Evolutionary conservation across 2,329 filamentous ascomycete species (phyloP), one percentile per base, ranked within the genome.

Genomic region (Xylariales sp.): DNA sequence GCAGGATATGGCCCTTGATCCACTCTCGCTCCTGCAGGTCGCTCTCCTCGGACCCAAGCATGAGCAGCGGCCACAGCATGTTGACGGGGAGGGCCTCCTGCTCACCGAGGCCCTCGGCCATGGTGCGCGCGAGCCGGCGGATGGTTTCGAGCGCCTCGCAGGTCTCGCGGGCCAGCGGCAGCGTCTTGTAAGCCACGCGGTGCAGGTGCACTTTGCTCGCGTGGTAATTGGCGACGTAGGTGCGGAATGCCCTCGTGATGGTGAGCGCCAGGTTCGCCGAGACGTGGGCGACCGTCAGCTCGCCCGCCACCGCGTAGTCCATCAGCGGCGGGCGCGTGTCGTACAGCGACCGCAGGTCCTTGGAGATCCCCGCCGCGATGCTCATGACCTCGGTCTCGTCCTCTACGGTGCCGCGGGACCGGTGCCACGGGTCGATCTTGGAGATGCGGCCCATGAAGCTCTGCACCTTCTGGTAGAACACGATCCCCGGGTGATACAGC

Each of bases 371-470:
- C 2, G 70, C 63, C 2, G 67, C 74, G 31, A 73, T 63, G 21
- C 66, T 66, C 72, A 78, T 77, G 2, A 77, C 72, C 40, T 78
- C 73, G 2, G 69, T 76, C 55, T 78, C 72, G 47, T 78, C 74
- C 34, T 75, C 66, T 8, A 78, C 74, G 0, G 72, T 78, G 5
- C 73, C 73, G 6, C 74, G 65, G 17, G 65, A 66, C 10, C 74
- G 66, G 49, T 78, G 73, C 70, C 72, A 77, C 1, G 66, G 72
- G 39, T 77, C 72, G 37, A 78, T 76, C 39, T 69, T 66, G 6
- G 73, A 72, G 33, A 78, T 76, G 5, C 71, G 63, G 3, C 74
- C 74, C 59, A 76, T 75, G 49, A 77, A 76, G 23, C 67, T 72
- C 49, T 75, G 74, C 0, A 77, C 70, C 42, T 76, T 73, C 38